These are phyloP conservation scores for Tulasnella sp. DNA, from an alignment of 768 basidiomycete genomes.

Conservation along the genomic window DNA sequence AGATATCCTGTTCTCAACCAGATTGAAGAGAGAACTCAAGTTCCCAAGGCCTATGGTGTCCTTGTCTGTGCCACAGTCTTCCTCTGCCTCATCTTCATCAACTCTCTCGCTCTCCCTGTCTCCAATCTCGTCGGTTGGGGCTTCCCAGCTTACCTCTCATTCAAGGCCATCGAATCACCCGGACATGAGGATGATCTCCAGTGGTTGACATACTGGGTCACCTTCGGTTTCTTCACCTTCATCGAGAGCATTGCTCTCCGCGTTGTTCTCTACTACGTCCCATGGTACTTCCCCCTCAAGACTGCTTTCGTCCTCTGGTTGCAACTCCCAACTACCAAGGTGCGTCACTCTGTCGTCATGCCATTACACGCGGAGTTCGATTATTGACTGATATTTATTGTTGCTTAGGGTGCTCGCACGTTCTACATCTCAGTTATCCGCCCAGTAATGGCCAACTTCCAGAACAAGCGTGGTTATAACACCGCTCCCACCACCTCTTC, in stretches of 20 bases:
- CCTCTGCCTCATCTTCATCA: slow-evolving; percentile 67
- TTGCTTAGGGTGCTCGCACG: slow-evolving; percentile 64
- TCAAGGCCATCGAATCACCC: slow-evolving; percentile 88
- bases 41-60: slow-evolving; percentile 86
- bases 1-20: slow-evolving; percentile 78
- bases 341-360: slow-evolving; percentile 34
- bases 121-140: slow-evolving; percentile 93
- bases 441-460: slow-evolving; percentile 58
- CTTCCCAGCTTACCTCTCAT: slow-evolving; percentile 87
- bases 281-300: slow-evolving; percentile 94
- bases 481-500: slow-evolving; percentile 27
- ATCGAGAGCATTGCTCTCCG: slow-evolving; percentile 75
- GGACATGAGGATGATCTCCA: slow-evolving; percentile 74
- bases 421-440: slow-evolving; percentile 66
- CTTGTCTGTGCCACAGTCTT: slow-evolving; percentile 56
- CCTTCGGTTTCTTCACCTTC: slow-evolving; percentile 91
- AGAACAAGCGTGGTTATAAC: slow-evolving; percentile 18
- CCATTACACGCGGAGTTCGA: slow-evolving; percentile 15
- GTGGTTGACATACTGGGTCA: slow-evolving; percentile 97
- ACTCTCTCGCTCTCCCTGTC: slow-evolving; percentile 80
- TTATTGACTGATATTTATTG: neutral
- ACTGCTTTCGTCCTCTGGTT: slow-evolving; percentile 84
- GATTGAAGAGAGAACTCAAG: slow-evolving; percentile 78
- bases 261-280: slow-evolving; percentile 78
- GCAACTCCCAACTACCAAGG: slow-evolving; percentile 72